Base-by-base conservation (phyloP, 177 flowering plant genomes). In the Vitis hybrid region DNA sequence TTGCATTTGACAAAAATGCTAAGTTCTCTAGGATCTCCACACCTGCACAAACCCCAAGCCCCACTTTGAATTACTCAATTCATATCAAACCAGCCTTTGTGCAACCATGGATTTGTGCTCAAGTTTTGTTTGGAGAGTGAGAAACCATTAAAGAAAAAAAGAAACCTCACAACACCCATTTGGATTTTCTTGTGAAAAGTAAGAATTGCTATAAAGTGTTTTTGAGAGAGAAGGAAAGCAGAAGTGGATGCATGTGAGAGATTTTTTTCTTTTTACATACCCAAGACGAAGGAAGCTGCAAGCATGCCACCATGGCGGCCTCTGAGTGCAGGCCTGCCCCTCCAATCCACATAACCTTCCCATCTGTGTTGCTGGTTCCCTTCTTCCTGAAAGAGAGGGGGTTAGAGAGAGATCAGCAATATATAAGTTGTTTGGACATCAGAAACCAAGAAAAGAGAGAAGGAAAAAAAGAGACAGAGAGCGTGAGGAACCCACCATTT, bases 251-350 rank as follows among this genome's bases (percentile, higher is more conserved):
- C 45, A 39, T 39, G 45, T 39, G 45, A 39, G 45, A 26, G 30
- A 26, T 39, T 39, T 39, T 39, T 39, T 39, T 39, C 45, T 39
- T 13, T 2, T 13, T 56, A 70, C 75, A 15, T 15, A 88, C 92
- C 89, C 34, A 88, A 65, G 11, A 84, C 87, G 51, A 82, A 87
- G 56, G 83, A 79, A n/a, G 92, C 86, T 3, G 90, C 88, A 8
- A 72, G 65, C 80, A 85, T 81, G 75, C 92, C 90, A 8, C 92
- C 92, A 66, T 88, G 90, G 66, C 80, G 78, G 76, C 82, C 82
- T 57, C 70, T 73, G 64, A 73, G 19, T 4, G 86, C 89, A 11
- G 89, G 81, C 23, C 67, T 67, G 70, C 73, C 77, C 70, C 80
- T 84, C 88, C 89, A 85, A 60, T 87, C 85, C 2, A 83, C 86